Percentiles rank a stretch among this genome's conserved stretches.
Evolutionary conservation across 148 eudicot species (phyloP).

Genomic region (Cornus suecica): DNA sequence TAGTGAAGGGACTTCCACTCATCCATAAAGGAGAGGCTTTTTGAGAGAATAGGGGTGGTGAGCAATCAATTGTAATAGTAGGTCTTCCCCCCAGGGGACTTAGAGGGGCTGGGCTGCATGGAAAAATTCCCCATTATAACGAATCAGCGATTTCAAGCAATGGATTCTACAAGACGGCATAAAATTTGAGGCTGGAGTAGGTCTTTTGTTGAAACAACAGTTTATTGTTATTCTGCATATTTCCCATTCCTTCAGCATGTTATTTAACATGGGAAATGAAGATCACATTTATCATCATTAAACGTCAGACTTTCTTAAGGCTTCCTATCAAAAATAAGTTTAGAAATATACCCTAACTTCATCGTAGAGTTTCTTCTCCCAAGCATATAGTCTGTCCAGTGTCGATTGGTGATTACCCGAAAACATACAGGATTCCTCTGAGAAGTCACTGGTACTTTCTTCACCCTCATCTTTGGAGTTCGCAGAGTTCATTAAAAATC

Average conservation of each 20-base stretch:
- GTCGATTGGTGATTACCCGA: constrained; percentile 88
- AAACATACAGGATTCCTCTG: constrained; percentile 64
- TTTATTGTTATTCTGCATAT: background rate
- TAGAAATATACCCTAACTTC: constrained; percentile 84
- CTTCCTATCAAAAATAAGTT: background rate
- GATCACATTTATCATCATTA: background rate
- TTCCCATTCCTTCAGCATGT: background rate
- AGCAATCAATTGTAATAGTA: no score
- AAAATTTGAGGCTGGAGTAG: background rate
- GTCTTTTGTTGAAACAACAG: background rate
- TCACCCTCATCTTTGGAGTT: constrained; percentile 60
- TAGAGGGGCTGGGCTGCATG: no score
- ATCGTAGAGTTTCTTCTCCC: constrained; percentile 96
- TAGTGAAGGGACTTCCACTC: no score
- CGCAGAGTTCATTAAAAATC: constrained; percentile 55
- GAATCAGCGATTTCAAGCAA: background rate
- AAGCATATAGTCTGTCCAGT: constrained; percentile 72
- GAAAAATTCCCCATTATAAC: background rate
- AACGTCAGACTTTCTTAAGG: background rate
- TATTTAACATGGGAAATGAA: background rate
- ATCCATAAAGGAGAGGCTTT: no score
- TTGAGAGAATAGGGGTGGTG: no score
- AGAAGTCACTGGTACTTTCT: constrained; percentile 64
- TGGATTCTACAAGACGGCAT: background rate
- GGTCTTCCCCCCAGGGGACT: no score